Conservation (phyloP, 1,284 basidiomycete genomes). For the Pterulicium gracile region DNA sequence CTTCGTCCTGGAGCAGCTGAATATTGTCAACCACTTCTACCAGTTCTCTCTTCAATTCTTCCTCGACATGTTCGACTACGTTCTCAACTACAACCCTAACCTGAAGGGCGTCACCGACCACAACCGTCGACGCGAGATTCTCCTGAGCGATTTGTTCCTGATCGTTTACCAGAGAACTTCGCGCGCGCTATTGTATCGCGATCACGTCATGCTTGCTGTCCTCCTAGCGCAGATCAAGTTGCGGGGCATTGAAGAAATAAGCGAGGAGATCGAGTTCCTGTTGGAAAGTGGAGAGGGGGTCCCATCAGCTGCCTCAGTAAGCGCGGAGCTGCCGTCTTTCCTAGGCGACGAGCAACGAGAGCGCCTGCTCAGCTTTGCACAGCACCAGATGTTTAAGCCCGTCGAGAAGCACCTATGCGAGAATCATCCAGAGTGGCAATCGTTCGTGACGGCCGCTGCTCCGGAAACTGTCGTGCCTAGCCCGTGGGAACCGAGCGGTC, state of each 20-base stretch:
- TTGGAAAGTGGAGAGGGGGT: constrained; percentile 77
- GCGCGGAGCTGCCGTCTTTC: constrained; percentile 29
- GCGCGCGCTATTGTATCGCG: constrained; percentile 83
- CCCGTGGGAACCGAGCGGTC: constrained; percentile 66
- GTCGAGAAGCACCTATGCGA: constrained; percentile 61
- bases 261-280: constrained; percentile 83
- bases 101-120: constrained; percentile 73
- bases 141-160: constrained; percentile 89
- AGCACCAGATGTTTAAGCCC: constrained; percentile 66
- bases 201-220: constrained; percentile 87
- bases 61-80: constrained; percentile 95
- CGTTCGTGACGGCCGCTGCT: constrained; percentile 58
- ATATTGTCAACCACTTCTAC: constrained; percentile 95
- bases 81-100: constrained; percentile 87
- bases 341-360: constrained; percentile 58
- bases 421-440: constrained; percentile 63
- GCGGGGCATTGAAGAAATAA: constrained; percentile 66
- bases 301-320: constrained; percentile 26
- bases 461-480: constrained; percentile 72
- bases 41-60: constrained; percentile 98
- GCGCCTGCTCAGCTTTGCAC: constrained; percentile 59
- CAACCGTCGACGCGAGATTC: constrained; percentile 64
- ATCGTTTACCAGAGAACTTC: constrained; percentile 86
- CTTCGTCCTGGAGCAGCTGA: constrained; percentile 94
- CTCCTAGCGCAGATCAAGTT: constrained; percentile 87